Percentiles rank a stretch among this genome's conserved stretches.
Conservation (phyloP, 495 filamentous ascomycete genomes). For the Penicillium goetzii region DNA sequence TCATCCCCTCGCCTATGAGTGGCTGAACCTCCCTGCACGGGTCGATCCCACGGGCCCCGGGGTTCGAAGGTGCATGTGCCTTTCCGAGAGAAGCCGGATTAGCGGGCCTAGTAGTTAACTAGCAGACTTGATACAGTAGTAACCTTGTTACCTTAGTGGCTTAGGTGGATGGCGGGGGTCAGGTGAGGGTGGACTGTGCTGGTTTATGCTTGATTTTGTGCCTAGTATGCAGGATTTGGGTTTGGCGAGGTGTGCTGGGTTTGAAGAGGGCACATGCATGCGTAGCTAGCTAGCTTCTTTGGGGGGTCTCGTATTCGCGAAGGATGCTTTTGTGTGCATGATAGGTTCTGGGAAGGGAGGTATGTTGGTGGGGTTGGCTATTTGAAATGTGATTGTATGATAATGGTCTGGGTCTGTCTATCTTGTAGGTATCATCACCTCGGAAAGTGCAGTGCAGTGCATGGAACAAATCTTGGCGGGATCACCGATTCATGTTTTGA, state of each 20-base stretch:
- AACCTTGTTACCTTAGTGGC: no score
- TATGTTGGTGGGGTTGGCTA: background rate
- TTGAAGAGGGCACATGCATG: no score
- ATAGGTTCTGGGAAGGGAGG: background rate
- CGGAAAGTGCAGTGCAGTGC: no score
- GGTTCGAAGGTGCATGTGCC: slow-evolving; percentile 5
- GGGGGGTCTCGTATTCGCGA: background rate
- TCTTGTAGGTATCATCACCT: no score
- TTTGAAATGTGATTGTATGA: background rate
- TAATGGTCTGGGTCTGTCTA: background rate
- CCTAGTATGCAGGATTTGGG: background rate
- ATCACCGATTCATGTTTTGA: no score
- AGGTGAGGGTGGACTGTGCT: background rate
- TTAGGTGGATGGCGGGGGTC: background rate
- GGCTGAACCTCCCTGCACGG: slow-evolving; percentile 7
- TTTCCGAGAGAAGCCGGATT: slow-evolving; percentile 3
- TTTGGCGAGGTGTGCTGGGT: background rate
- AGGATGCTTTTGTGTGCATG: background rate
- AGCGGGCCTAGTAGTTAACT: background rate
- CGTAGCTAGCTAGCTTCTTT: background rate
- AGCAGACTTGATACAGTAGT: no score
- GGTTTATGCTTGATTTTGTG: background rate
- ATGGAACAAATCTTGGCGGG: no score
- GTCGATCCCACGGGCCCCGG: slow-evolving; percentile 5
- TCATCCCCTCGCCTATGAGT: background rate